Base-by-base conservation (phyloP, 1,284 basidiomycete species). In the Chiua sp. region DNA sequence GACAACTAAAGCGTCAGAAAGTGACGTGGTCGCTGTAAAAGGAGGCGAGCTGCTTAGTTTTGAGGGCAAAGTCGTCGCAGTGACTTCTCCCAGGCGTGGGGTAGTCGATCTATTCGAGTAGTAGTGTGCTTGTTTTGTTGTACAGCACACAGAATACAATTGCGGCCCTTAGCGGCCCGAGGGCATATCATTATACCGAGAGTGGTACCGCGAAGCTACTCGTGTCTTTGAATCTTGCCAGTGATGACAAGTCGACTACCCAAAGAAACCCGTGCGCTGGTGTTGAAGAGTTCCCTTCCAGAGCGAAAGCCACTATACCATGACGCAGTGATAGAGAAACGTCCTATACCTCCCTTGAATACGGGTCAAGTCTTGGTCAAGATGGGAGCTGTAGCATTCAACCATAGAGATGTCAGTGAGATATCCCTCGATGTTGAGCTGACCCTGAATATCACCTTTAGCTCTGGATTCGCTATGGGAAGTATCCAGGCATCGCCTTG, bases 401-500 rank as follows among this genome's bases (percentile, higher is more conserved):
- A 94, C 71, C 90, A 88, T 63, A 79, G 89, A 68, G 93, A 94
- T 71, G 91, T 93, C 65, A 59, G 84, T 75, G 12, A 56, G 3
- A 30, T n/a, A 10, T 42, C 30, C 26, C 10, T 18, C 37, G 16
- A 55, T 22, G 22, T 22, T n/a, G 15, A 15, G 47, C 39, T 26
- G 15, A 53, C 20, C 8, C 47, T 13, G 49, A n/a, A n/a, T n/a
- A n/a, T n/a, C 28, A 55, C 58, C 37, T 56, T 22, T 63, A 92
- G 90, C 76, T 91, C 7, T 94, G 92, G 92, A 85, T 89, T 47
- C 82, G 90, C 39, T 82, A 83, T 61, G 89, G 88, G 18, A 75
- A 80, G 64, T 94, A 94, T 67, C 92, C 92, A 0, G 79, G 80
- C 7, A 87, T 93, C 46, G 75, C 75, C 3, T 78, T 83, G 53